These are phyloP conservation scores for Spathaspora jeffriesii DNA, from an alignment of 1,139 yeast species.

Conservation along the genomic window DNA sequence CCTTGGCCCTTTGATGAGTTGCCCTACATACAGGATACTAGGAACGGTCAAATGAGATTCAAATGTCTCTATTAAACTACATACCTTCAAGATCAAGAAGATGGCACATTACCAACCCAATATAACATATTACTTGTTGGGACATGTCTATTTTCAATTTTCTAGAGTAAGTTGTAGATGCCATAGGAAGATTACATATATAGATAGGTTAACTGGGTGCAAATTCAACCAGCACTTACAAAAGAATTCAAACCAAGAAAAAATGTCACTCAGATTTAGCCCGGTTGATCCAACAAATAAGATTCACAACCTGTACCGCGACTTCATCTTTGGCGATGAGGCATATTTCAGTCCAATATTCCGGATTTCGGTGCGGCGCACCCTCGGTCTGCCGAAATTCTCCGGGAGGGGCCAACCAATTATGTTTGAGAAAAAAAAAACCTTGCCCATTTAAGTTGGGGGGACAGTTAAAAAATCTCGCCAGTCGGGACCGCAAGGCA, in stretches of 20 bases:
- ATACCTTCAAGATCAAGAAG: no score
- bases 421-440: constrained; percentile 4
- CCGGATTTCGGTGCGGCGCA: background rate
- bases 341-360: background rate
- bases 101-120: background rate
- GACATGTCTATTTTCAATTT: no score
- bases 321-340: constrained; percentile 1
- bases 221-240: no score
- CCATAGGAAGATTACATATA: no score
- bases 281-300: background rate
- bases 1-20: background rate
- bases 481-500: background rate
- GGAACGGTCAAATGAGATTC: background rate
- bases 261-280: background rate
- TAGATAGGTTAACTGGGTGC: background rate
- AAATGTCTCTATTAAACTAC: no score
- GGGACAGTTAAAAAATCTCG: background rate
- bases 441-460: background rate
- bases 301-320: background rate
- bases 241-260: no score
- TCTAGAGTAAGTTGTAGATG: no score
- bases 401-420: constrained; percentile 7
- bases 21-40: background rate
- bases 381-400: constrained; percentile 4
- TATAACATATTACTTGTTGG: no score